These are phyloP conservation scores for Massariosphaeria phaeospora DNA, from an alignment of 495 filamentous ascomycete genomes.

Conservation along the genomic window DNA sequence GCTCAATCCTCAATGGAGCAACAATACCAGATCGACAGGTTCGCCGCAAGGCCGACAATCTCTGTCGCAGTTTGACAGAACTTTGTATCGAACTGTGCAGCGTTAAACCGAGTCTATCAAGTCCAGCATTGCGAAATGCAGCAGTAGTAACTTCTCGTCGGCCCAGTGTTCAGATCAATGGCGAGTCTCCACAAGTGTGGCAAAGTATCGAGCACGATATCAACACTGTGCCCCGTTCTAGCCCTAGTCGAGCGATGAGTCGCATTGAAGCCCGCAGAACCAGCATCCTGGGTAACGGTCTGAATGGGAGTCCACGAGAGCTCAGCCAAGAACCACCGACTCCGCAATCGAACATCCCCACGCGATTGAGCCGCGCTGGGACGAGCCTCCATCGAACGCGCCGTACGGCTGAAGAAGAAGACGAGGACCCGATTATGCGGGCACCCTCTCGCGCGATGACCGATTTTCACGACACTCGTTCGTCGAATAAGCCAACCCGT, in stretches of 20 bases:
- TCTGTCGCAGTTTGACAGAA: constrained; percentile 90
- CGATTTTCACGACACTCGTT: constrained; percentile 38
- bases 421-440: constrained; percentile 44
- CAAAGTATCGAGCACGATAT: constrained; percentile 27
- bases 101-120: constrained; percentile 38
- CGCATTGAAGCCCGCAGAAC: constrained; percentile 68
- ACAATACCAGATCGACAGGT: constrained; percentile 73
- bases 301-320: constrained; percentile 40
- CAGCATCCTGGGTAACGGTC: constrained; percentile 49
- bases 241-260: constrained; percentile 54
- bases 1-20: constrained; percentile 54
- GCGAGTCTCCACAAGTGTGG: constrained; percentile 26
- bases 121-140: constrained; percentile 21
- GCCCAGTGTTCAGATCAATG: constrained; percentile 36
- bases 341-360: constrained; percentile 32
- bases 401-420: constrained; percentile 38
- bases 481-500: constrained; percentile 37
- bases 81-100: constrained; percentile 82
- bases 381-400: constrained; percentile 26
- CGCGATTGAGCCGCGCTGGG: constrained; percentile 23
- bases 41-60: constrained; percentile 81
- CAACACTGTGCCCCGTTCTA: constrained; percentile 19
- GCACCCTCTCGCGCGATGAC: constrained; percentile 43
- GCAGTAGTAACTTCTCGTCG: constrained; percentile 36
- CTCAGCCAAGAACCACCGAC: constrained; percentile 38